A percentile compares a stretch with the other conserved stretches of the same genome.
Evolutionary conservation across 805 yeast genomes (phyloP).

Genomic region (Komagataella ulmi): DNA sequence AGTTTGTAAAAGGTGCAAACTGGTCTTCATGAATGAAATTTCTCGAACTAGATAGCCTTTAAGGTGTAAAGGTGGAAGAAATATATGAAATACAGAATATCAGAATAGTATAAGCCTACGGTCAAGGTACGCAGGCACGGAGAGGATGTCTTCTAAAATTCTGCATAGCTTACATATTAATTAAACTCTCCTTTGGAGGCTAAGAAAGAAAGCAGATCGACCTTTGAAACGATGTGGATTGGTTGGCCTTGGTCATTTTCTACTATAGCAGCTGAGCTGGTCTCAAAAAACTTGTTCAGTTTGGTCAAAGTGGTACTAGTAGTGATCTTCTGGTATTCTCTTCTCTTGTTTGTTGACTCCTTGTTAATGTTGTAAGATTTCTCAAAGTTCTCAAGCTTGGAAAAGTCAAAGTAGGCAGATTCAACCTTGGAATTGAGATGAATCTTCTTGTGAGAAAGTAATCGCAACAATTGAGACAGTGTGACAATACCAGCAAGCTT

Average conservation of each 20-base stretch:
- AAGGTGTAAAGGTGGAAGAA: background rate
- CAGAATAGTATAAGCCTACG: background rate
- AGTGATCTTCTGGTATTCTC: slow-evolving; percentile 55
- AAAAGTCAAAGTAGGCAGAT: slow-evolving; percentile 60
- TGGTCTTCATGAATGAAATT: background rate
- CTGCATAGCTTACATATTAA: background rate
- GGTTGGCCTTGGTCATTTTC: slow-evolving; percentile 63
- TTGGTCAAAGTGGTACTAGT: slow-evolving; percentile 51
- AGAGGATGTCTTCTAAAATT: background rate
- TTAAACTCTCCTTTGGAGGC: slow-evolving; percentile 11
- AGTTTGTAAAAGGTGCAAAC: background rate
- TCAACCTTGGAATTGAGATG: slow-evolving; percentile 41
- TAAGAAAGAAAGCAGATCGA: slow-evolving; percentile 54
- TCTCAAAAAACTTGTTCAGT: slow-evolving; percentile 70
- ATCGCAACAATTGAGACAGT: slow-evolving; percentile 55
- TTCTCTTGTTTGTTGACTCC: slow-evolving; percentile 40
- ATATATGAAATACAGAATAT: background rate
- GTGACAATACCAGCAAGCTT: slow-evolving; percentile 68
- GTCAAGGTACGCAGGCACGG: background rate
- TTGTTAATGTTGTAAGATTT: slow-evolving; percentile 51
- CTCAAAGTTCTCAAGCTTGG: slow-evolving; percentile 53
- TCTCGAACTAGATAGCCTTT: background rate
- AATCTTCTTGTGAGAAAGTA: slow-evolving; percentile 47
- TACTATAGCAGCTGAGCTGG: slow-evolving; percentile 71
- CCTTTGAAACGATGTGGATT: slow-evolving; percentile 77